These are phyloP conservation scores for Trichosporon inkin DNA, from an alignment of 1,284 basidiomycete species.

Conservation along the genomic window DNA sequence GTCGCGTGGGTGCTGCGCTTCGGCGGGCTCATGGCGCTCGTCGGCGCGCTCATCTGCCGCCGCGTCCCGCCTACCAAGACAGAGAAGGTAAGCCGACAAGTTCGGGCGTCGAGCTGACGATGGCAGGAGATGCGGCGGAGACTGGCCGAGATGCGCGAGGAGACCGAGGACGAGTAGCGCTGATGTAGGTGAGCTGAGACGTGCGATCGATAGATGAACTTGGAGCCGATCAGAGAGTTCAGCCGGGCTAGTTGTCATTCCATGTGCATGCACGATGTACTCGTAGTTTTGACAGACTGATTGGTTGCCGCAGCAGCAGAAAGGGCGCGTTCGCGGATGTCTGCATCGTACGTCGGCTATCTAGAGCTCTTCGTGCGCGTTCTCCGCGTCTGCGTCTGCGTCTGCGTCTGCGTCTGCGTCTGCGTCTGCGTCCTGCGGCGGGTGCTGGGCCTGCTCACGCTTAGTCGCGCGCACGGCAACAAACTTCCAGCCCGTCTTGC, in stretches of 20 bases:
- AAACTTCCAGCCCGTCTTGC: constrained; percentile 55
- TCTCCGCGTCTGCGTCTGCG: not conserved
- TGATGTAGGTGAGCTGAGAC: no score
- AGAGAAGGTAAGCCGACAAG: constrained; percentile 57
- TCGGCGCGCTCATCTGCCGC: constrained; percentile 69
- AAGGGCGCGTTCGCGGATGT: no score
- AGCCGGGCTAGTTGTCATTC: not conserved
- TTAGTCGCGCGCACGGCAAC: constrained; percentile 56
- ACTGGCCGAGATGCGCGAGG: constrained; percentile 70
- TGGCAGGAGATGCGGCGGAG: constrained; percentile 66
- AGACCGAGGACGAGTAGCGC: constrained; percentile 15
- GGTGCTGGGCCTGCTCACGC: not conserved
- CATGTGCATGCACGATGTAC: constrained; percentile 9
- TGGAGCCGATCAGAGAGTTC: no score
- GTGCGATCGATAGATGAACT: no score
- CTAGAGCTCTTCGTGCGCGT: not conserved
- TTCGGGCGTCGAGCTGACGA: not conserved
- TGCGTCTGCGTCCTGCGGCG: not conserved
- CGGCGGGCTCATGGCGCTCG: constrained; percentile 76
- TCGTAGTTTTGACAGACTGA: no score
- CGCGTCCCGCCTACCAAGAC: constrained; percentile 79
- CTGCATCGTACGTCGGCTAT: not conserved
- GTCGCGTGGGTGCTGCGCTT: constrained; percentile 92
- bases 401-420: not conserved
- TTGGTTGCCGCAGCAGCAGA: no score